Evolutionary conservation across 805 yeast species (phyloP).

Genomic region (Candida andamanensis): DNA sequence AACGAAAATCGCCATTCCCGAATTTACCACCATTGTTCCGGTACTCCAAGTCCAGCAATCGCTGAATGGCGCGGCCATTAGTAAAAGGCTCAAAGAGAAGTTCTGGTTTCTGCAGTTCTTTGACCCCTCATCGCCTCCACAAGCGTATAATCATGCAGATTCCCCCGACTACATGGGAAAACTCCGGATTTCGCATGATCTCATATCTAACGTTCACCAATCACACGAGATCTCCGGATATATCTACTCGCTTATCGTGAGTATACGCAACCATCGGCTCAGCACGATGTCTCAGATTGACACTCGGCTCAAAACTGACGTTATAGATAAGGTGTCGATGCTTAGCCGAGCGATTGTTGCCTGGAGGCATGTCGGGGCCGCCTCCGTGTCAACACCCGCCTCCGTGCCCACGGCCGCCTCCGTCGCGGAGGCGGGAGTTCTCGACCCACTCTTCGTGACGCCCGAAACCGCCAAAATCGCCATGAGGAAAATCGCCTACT

Average conservation of each 20-base stretch:
- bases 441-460: slow-evolving; percentile 21
- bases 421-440: slow-evolving; percentile 38
- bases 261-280: slow-evolving; percentile 34
- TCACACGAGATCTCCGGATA: slow-evolving; percentile 34
- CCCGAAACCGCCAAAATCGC: slow-evolving; percentile 37
- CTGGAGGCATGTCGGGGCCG: slow-evolving; percentile 26
- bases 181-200: too few relatives aligned
- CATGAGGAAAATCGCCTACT: slow-evolving; percentile 34
- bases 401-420: slow-evolving; percentile 36
- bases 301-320: slow-evolving; percentile 28
- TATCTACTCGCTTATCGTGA: slow-evolving; percentile 32
- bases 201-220: slow-evolving; percentile 18
- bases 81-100: slow-evolving; percentile 19
- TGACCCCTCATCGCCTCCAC: neutral
- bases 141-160: neutral
- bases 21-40: slow-evolving; percentile 13
- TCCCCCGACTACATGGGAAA: too few relatives aligned
- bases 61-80: slow-evolving; percentile 10
- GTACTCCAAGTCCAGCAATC: too few relatives aligned
- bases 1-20: slow-evolving; percentile 11
- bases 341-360: slow-evolving; percentile 24
- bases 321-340: slow-evolving; percentile 24
- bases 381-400: slow-evolving; percentile 34
- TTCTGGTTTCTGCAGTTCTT: slow-evolving; percentile 23
- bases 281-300: slow-evolving; percentile 33